Evolutionary conservation across 2,329 filamentous ascomycete genomes (phyloP).

Genomic region (Aureobasidium leucospermi): DNA sequence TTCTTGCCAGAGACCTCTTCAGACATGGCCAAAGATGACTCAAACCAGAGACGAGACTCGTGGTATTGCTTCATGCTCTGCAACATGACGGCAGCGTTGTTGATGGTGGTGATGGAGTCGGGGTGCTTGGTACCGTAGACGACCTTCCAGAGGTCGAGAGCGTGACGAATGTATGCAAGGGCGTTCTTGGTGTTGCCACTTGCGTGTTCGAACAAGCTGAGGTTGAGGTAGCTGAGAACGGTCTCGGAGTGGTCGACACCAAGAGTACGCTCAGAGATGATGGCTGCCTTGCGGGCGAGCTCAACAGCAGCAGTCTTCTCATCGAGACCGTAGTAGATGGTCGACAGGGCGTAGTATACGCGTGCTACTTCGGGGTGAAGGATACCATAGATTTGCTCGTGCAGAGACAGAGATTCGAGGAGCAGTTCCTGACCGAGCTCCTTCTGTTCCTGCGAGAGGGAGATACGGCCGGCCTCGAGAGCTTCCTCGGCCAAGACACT

Average conservation of each 20-base stretch:
- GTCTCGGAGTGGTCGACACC: constrained; percentile 93
- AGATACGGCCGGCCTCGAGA: constrained; percentile 89
- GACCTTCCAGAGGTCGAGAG: constrained; percentile 91
- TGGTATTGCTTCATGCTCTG: constrained; percentile 92
- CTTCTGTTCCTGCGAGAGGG: constrained; percentile 89
- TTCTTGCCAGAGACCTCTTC: constrained; percentile 83
- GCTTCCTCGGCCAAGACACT: constrained; percentile 92
- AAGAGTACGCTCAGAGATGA: constrained; percentile 88
- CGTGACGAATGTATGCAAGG: constrained; percentile 84
- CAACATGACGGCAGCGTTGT: constrained; percentile 98
- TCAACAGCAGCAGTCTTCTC: constrained; percentile 95
- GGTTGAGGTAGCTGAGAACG: constrained; percentile 89
- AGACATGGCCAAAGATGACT: constrained; percentile 68
- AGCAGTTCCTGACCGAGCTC: constrained; percentile 93
- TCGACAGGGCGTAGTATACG: constrained; percentile 89
- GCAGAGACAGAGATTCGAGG: constrained; percentile 88
- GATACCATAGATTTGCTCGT: constrained; percentile 98
- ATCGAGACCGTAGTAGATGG: constrained; percentile 95
- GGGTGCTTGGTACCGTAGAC: constrained; percentile 92
- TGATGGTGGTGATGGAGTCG: constrained; percentile 96
- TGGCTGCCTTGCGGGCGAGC: constrained; percentile 90
- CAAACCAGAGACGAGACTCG: constrained; percentile 94
- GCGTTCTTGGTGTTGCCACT: constrained; percentile 82
- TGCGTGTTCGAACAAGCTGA: constrained; percentile 89
- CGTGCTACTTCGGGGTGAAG: constrained; percentile 93